A percentile compares a stretch with the other conserved stretches of the same genome.
Conservation (phyloP, 768 basidiomycete genomes). For the Auriscalpium orientale region DNA sequence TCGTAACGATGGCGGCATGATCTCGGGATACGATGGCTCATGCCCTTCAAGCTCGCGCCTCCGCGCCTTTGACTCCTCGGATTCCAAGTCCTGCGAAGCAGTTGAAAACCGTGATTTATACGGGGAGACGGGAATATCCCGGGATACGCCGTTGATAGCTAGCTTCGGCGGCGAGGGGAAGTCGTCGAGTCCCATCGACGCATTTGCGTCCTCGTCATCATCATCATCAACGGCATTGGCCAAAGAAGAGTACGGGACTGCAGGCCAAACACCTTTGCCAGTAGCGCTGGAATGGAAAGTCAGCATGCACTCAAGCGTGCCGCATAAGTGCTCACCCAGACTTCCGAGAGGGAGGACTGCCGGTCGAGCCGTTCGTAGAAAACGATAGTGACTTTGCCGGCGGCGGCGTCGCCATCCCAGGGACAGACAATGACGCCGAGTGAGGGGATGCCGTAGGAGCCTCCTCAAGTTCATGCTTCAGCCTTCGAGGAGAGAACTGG, state of each 20-base stretch:
- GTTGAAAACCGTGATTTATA: conserved; percentile 20
- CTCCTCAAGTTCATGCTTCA: conserved; percentile 16
- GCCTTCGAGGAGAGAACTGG: conserved; percentile 52
- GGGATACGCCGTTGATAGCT: conserved; percentile 63
- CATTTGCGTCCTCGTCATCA: neutral
- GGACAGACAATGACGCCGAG: neutral
- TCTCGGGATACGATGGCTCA: conserved; percentile 37
- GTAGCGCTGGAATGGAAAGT: neutral
- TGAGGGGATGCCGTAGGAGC: conserved; percentile 2
- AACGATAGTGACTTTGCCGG: neutral
- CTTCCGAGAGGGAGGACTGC: neutral
- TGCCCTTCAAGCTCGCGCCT: conserved; percentile 42
- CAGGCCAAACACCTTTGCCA: conserved; percentile 30
- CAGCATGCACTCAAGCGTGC: neutral
- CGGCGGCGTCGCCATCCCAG: neutral
- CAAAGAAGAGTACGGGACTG: conserved; percentile 36
- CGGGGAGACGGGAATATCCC: conserved; percentile 44
- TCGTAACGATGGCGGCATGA: conserved; percentile 23
- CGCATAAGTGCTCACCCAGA: neutral
- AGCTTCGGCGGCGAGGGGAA: conserved; percentile 53
- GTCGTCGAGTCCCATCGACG: conserved; percentile 15
- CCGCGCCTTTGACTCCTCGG: conserved; percentile 35
- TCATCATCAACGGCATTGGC: conserved; percentile 11
- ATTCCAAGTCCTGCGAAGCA: conserved; percentile 36
- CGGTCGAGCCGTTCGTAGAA: neutral